Conservation (phyloP, 2,329 filamentous ascomycete species). For the Metarhizium robertsii region DNA sequence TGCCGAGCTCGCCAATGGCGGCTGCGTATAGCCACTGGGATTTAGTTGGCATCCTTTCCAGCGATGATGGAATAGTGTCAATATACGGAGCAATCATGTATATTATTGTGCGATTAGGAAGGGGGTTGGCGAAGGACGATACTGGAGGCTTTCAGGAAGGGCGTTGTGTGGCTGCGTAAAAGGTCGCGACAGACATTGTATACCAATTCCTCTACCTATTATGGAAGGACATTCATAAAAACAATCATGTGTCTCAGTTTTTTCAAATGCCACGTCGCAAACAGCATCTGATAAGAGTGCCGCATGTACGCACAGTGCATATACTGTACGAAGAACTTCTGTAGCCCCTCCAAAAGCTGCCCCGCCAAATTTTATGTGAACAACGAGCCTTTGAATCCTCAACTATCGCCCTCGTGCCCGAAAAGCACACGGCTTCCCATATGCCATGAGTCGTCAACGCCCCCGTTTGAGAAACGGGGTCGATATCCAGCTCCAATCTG, state of each 20-base stretch:
- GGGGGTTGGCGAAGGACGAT: too few relatives aligned
- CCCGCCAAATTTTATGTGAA: not conserved
- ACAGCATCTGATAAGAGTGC: not conserved
- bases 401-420: not conserved
- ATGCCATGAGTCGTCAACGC: constrained; percentile 23
- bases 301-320: not conserved
- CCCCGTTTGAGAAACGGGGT: constrained; percentile 38
- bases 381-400: not conserved
- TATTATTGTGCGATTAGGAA: not conserved
- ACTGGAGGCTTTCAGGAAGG: too few relatives aligned
- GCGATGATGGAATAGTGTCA: not conserved
- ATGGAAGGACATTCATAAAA: not conserved
- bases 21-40: too few relatives aligned
- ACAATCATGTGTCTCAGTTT: not conserved
- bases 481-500: constrained; percentile 44
- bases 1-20: too few relatives aligned
- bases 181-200: not conserved
- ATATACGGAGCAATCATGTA: not conserved
- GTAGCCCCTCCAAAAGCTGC: not conserved
- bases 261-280: not conserved
- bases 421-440: constrained; percentile 1
- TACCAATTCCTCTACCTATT: not conserved
- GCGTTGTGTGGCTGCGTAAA: too few relatives aligned
- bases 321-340: not conserved
- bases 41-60: too few relatives aligned